phyloP scores from a whole-genome alignment of 2,329 filamentous ascomycete genomes.

The Fusarium foetens region DNA sequence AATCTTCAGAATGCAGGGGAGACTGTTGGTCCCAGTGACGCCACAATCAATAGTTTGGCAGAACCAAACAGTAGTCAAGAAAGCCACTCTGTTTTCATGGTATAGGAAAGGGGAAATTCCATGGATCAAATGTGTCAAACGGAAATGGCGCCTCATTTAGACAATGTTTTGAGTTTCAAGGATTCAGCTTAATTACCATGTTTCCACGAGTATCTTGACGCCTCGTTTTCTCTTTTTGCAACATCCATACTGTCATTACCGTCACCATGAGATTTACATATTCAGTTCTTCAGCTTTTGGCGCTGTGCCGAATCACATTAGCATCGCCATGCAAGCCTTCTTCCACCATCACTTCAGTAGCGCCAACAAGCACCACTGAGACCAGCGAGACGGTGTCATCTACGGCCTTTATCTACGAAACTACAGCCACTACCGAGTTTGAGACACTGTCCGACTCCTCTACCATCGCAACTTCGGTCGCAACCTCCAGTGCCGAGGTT shows the following conservation, averaged over 20 bases:
- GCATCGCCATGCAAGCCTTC: slow-evolving; percentile 6
- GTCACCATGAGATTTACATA: neutral
- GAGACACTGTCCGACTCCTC: neutral
- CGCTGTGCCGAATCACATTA: neutral
- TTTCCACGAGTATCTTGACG: too few species aligned
- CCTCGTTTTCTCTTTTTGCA: neutral
- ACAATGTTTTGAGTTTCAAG: neutral
- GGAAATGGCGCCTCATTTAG: fast-evolving
- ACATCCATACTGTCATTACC: neutral
- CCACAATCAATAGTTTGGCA: neutral
- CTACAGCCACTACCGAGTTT: neutral
- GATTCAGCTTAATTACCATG: neutral
- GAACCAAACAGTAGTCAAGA: neutral
- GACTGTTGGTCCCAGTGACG: neutral
- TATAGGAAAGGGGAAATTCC: neutral
- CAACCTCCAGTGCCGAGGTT: neutral
- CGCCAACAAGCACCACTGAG: neutral
- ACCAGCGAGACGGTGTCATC: neutral
- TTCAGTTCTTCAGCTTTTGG: neutral
- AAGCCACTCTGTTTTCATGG: neutral
- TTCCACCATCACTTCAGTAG: neutral
- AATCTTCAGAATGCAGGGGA: neutral
- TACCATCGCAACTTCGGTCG: neutral
- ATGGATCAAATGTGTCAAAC: neutral
- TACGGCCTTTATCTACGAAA: neutral